Evolutionary conservation across 441 rosid species (phyloP).

Genomic region (Corymbia citriodora): DNA sequence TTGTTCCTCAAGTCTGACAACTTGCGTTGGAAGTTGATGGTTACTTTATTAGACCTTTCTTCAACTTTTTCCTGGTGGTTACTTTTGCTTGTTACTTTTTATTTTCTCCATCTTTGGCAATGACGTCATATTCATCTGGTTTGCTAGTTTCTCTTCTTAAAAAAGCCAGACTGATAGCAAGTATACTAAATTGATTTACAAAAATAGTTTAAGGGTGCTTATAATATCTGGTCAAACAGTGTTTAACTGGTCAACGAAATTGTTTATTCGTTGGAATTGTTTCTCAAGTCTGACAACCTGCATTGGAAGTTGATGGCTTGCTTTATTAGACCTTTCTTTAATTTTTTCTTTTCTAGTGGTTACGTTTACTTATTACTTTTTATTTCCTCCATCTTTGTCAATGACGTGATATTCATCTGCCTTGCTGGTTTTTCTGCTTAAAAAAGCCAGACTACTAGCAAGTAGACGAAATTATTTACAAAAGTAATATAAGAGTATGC

Average conservation of each 20-base stretch:
- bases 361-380: neutral
- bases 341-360: neutral
- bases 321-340: neutral
- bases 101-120: neutral
- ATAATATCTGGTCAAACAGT: too few relatives aligned
- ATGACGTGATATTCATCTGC: neutral
- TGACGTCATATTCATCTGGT: neutral
- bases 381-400: neutral
- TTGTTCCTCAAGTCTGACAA: neutral
- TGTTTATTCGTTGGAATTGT: neutral
- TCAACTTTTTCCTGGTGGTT: neutral
- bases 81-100: neutral
- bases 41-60: neutral
- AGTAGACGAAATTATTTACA: neutral
- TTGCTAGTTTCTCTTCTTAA: neutral
- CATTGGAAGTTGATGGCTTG: neutral
- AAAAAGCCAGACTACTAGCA: neutral
- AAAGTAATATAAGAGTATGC: too few relatives aligned
- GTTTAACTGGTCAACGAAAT: too few relatives aligned
- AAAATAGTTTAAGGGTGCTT: neutral
- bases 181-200: neutral
- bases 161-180: neutral
- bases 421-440: neutral
- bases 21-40: neutral
- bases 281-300: neutral